Conservation (phyloP, 2,329 filamentous ascomycete species). For the Chalaropsis thielavioides region DNA sequence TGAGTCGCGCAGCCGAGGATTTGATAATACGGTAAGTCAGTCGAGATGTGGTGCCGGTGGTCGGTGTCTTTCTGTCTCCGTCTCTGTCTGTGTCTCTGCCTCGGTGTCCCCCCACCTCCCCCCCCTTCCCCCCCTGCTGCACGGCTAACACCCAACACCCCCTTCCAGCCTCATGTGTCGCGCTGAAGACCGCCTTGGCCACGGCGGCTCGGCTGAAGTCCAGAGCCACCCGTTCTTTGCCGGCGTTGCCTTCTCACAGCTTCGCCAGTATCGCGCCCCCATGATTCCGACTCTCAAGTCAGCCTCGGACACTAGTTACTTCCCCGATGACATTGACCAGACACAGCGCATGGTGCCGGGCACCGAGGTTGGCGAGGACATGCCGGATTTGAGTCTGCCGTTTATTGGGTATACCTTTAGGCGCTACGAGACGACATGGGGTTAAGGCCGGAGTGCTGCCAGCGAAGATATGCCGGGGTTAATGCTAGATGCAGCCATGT, state of each 20-base stretch:
- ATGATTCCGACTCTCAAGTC: constrained; percentile 90
- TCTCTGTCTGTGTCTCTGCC: neutral
- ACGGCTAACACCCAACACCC: constrained; percentile 18
- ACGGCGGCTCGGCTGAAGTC: constrained; percentile 77
- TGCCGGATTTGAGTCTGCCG: constrained; percentile 87
- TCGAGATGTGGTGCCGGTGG: too few species aligned
- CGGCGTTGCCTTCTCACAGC: constrained; percentile 84
- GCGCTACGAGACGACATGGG: constrained; percentile 17
- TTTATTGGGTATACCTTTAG: constrained; percentile 34
- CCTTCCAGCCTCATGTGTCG: constrained; percentile 71
- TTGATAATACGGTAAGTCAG: constrained; percentile 68
- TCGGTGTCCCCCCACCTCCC: constrained; percentile 42
- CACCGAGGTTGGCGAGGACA: constrained; percentile 41
- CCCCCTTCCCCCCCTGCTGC: too few species aligned
- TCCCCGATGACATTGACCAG: constrained; percentile 97
- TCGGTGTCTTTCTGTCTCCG: too few species aligned
- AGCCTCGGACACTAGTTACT: constrained; percentile 93
- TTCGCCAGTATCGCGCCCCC: constrained; percentile 83
- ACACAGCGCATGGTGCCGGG: constrained; percentile 40
- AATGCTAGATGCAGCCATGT: too few species aligned
- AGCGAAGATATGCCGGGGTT: neutral
- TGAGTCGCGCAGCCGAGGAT: constrained; percentile 79
- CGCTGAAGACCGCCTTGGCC: constrained; percentile 78
- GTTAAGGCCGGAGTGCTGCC: neutral
- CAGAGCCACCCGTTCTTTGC: constrained; percentile 93